A percentile compares a stretch with the other conserved stretches of the same genome.
phyloP scores from a whole-genome alignment of 768 basidiomycete species.

The Sarcodon aspratus region DNA sequence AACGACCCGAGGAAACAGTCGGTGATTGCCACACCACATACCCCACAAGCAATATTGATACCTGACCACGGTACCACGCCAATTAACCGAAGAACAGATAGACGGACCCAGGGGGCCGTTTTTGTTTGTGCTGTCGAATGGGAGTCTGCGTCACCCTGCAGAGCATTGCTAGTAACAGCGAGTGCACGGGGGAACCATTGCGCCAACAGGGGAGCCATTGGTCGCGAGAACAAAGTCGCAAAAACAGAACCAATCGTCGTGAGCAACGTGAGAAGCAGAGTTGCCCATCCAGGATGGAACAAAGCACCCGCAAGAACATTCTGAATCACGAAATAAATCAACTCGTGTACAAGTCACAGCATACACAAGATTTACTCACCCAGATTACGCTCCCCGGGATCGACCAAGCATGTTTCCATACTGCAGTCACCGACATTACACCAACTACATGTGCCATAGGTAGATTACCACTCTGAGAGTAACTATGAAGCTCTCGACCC shows the following conservation, averaged over 20 bases:
- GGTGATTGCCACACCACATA: slow-evolving; percentile 65
- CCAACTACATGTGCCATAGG: slow-evolving; percentile 69
- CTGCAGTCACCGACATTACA: slow-evolving; percentile 72
- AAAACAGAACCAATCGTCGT: slow-evolving; percentile 82
- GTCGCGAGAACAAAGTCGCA: slow-evolving; percentile 71
- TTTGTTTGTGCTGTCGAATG: slow-evolving; percentile 17
- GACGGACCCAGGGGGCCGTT: slow-evolving; percentile 61
- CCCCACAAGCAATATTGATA: slow-evolving; percentile 93
- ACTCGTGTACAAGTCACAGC: background rate
- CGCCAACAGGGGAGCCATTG: slow-evolving; percentile 69
- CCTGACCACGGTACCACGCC: slow-evolving; percentile 96
- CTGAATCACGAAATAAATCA: slow-evolving; percentile 25
- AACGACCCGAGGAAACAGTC: slow-evolving; percentile 77
- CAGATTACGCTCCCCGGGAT: slow-evolving; percentile 90
- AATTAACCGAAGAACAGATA: slow-evolving; percentile 80
- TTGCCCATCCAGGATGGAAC: slow-evolving; percentile 74
- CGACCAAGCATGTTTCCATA: slow-evolving; percentile 98
- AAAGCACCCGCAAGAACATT: slow-evolving; percentile 86
- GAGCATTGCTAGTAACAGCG: slow-evolving; percentile 70
- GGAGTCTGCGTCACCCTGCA: slow-evolving; percentile 54
- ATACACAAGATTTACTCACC: slow-evolving; percentile 32
- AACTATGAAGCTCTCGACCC: slow-evolving; percentile 65
- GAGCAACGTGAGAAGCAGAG: slow-evolving; percentile 69
- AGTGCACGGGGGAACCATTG: slow-evolving; percentile 77
- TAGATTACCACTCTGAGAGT: slow-evolving; percentile 56